Conservation (phyloP, 1,139 yeast genomes). For the Yamadazyma diospyri region DNA sequence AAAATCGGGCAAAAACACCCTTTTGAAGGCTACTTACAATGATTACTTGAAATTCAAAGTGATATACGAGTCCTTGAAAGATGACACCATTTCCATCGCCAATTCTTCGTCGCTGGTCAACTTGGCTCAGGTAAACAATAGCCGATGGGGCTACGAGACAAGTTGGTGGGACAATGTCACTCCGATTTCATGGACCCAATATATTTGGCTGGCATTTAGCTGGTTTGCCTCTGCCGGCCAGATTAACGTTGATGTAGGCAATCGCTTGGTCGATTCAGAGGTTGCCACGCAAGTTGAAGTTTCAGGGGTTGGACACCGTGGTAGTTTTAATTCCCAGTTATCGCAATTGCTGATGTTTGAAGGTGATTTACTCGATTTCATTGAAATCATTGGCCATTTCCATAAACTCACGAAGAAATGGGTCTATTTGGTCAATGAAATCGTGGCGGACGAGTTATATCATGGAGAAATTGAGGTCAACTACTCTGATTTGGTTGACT, state of each 20-base stretch:
- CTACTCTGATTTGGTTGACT: slow-evolving; percentile 57
- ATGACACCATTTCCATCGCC: slow-evolving; percentile 1
- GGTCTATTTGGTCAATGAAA: slow-evolving; percentile 37
- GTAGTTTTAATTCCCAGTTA: slow-evolving; percentile 2
- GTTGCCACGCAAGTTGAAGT: not conserved
- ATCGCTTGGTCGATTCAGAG: slow-evolving; percentile 6
- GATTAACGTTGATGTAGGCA: slow-evolving; percentile 16
- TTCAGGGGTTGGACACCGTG: not conserved
- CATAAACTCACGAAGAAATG: slow-evolving; percentile 50
- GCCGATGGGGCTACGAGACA: slow-evolving; percentile 22
- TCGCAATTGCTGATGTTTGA: slow-evolving; percentile 1
- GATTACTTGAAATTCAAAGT: slow-evolving; percentile 38
- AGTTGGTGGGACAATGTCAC: slow-evolving; percentile 52
- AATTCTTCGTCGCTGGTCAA: not conserved
- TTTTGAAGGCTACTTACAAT: slow-evolving; percentile 26
- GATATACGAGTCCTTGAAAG: slow-evolving; percentile 26
- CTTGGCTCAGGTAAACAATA: not conserved
- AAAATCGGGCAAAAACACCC: slow-evolving; percentile 6
- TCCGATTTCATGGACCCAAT: slow-evolving; percentile 60
- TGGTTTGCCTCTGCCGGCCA: slow-evolving; percentile 91
- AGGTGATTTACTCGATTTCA: slow-evolving; percentile 9
- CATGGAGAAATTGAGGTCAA: slow-evolving; percentile 31
- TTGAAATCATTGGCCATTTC: slow-evolving; percentile 52
- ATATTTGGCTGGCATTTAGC: slow-evolving; percentile 66
- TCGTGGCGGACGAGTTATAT: slow-evolving; percentile 29